phyloP scores from a whole-genome alignment of 306 rosid genomes.

The Begonia loranthoides region DNA sequence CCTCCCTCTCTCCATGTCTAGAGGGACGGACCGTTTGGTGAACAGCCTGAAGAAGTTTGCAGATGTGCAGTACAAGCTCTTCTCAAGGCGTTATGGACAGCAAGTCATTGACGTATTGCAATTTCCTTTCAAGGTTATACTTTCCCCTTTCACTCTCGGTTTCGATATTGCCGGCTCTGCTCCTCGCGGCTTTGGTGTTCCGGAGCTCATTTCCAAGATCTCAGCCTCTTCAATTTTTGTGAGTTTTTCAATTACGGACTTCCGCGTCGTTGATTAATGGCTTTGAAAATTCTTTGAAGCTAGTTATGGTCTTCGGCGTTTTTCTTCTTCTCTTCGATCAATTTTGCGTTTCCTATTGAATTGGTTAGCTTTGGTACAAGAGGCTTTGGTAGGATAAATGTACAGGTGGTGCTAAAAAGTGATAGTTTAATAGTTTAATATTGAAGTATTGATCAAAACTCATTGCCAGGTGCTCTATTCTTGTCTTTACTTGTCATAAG shows the following conservation, averaged over 20 bases:
- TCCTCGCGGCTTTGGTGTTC: conserved; percentile 93
- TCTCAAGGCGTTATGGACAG: conserved; percentile 50
- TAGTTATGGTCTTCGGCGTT: not conserved
- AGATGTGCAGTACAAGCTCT: conserved; percentile 34
- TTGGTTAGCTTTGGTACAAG: too few species aligned
- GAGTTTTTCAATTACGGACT: conserved; percentile 14
- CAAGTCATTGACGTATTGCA: conserved; percentile 51
- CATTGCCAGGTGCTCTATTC: too few species aligned
- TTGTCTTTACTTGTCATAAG: too few species aligned
- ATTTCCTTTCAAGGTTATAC: conserved; percentile 60
- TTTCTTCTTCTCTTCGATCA: not conserved
- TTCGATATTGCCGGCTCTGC: conserved; percentile 84
- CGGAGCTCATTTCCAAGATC: conserved; percentile 82
- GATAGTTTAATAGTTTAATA: too few species aligned
- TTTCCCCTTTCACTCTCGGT: conserved; percentile 70
- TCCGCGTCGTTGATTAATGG: not conserved
- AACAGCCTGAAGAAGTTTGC: conserved; percentile 41
- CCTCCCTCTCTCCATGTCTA: conserved; percentile 27
- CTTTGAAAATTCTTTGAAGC: conserved; percentile 6
- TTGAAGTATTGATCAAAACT: too few species aligned
- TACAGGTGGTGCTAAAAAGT: too few species aligned
- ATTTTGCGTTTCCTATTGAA: not conserved
- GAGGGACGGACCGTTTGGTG: conserved; percentile 27
- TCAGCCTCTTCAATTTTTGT: conserved; percentile 76
- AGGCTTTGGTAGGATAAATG: too few species aligned